Percentiles rank a stretch among this genome's conserved stretches.
Evolutionary conservation across 129 eudicot species (phyloP).

Genomic region (Flaveria ramosissima): DNA sequence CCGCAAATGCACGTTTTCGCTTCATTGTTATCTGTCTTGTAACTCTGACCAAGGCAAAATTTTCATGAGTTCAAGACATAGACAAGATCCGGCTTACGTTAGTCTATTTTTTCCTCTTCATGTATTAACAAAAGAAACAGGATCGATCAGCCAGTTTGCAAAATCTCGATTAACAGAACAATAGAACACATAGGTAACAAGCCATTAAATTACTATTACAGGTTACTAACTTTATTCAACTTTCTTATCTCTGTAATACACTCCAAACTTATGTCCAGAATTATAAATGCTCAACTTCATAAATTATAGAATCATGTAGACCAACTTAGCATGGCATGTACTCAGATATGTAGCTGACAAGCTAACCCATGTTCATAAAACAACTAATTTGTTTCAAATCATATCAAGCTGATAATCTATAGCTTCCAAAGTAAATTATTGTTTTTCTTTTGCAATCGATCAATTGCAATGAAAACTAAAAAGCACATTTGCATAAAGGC

Average conservation of each 20-base stretch:
- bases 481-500: not conserved
- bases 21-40: conserved; percentile 47
- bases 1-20: conserved; percentile 56
- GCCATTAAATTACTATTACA: not conserved
- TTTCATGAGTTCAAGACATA: not conserved
- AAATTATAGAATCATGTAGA: conserved; percentile 6
- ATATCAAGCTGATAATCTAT: not conserved
- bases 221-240: not conserved
- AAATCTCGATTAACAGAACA: not conserved
- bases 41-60: conserved; percentile 3
- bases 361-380: not conserved
- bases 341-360: not conserved
- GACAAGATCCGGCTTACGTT: conserved; percentile 3
- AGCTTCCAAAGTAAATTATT: not conserved
- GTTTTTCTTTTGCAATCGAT: not conserved
- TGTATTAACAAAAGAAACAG: not conserved
- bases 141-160: not conserved
- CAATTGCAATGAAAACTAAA: not conserved
- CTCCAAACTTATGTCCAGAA: conserved; percentile 4
- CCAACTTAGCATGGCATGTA: not conserved
- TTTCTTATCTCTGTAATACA: not conserved
- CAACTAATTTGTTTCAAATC: not conserved
- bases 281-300: not conserved
- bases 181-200: not conserved
- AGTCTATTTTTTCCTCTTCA: conserved; percentile 19